Evolutionary conservation across 179 eudicot genomes (phyloP).

Genomic region (Patellifolia procumbens): DNA sequence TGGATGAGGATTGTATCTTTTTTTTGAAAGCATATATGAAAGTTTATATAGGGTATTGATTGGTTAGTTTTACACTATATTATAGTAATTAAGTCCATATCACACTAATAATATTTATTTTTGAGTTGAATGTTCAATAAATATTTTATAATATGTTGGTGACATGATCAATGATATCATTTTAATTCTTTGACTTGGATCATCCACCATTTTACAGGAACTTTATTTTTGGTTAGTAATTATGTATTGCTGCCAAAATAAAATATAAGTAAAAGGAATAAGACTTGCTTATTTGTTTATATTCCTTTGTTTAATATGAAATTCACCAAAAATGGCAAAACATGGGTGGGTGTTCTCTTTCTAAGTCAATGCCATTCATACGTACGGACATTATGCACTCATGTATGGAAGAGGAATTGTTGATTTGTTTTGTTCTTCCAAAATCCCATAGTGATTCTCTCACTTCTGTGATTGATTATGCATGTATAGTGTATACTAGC

Average conservation of each 20-base stretch:
- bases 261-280: not conserved
- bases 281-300: slow-evolving; percentile 9
- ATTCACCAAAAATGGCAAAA: slow-evolving; percentile 29
- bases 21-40: not conserved
- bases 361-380: not conserved
- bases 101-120: not conserved
- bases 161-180: slow-evolving; percentile 24
- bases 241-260: not conserved
- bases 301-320: not conserved
- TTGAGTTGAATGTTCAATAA: slow-evolving; percentile 13
- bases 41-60: not conserved
- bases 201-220: slow-evolving; percentile 12
- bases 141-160: slow-evolving; percentile 1
- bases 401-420: no score
- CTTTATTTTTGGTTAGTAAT: not conserved
- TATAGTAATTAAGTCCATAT: slow-evolving; percentile 14
- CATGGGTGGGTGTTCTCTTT: slow-evolving; percentile 25
- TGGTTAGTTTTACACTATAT: not conserved
- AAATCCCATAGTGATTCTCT: no score
- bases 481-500: no score
- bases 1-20: slow-evolving; percentile 15
- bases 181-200: slow-evolving; percentile 17
- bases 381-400: no score
- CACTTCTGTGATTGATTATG: no score
- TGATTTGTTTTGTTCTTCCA: no score